phyloP scores from a whole-genome alignment of 2,329 filamentous ascomycete species.

The Fusarium anguioides region DNA sequence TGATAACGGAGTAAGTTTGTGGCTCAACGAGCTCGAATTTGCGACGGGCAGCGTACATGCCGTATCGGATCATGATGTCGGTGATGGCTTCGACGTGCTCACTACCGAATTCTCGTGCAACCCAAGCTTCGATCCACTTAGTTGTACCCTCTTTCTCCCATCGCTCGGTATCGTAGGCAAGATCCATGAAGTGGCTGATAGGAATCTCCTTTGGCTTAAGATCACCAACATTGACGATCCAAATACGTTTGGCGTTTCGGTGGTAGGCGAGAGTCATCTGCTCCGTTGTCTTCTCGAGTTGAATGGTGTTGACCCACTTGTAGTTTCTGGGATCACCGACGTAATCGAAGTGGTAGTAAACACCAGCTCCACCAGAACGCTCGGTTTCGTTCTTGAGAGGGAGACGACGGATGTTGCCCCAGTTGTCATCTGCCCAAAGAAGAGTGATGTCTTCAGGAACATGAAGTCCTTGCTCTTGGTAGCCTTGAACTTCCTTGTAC shows the following conservation, averaged over 20 bases:
- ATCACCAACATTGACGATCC: conserved; percentile 73
- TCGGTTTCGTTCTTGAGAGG: conserved; percentile 65
- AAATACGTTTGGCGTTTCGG: conserved; percentile 62
- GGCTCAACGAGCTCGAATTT: conserved; percentile 71
- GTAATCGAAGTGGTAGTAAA: conserved; percentile 71
- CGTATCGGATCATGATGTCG: conserved; percentile 57
- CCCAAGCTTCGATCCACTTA: conserved; percentile 55
- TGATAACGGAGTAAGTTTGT: conserved; percentile 65
- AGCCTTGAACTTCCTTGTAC: conserved; percentile 74
- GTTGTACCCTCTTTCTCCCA: conserved; percentile 53
- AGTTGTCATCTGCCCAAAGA: conserved; percentile 73
- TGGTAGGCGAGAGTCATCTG: conserved; percentile 63
- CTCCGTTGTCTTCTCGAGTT: conserved; percentile 48
- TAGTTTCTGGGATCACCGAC: conserved; percentile 71
- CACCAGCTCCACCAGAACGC: conserved; percentile 67
- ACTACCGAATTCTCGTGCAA: conserved; percentile 62
- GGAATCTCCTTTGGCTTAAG: conserved; percentile 69
- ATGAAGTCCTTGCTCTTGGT: conserved; percentile 68
- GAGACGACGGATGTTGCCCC: conserved; percentile 68
- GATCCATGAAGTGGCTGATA: conserved; percentile 65
- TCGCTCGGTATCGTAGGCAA: conserved; percentile 65
- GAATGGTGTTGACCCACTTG: conserved; percentile 67
- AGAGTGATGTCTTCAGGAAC: conserved; percentile 72
- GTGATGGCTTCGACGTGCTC: conserved; percentile 59
- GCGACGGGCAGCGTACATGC: conserved; percentile 65